Base-by-base conservation (phyloP, 768 basidiomycete species). In the Phaffia tasmanica region DNA sequence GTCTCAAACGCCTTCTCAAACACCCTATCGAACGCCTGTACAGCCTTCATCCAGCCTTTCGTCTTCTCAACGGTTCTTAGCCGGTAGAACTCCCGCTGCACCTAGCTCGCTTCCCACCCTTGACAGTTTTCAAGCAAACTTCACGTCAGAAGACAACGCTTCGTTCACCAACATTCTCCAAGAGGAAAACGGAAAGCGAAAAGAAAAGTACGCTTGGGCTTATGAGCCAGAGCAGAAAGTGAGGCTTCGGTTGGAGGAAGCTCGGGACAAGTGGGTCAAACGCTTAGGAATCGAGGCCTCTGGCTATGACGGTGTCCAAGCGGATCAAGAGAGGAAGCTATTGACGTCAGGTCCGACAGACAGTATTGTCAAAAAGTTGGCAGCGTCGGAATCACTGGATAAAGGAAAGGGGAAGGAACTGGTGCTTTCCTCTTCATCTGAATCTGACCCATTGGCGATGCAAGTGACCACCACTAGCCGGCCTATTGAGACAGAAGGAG, bases 111-210 rank as follows among this genome's bases (percentile, higher is more conserved):
- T 42, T 42, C 35, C 35, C 4, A 42, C 35, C 35, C 81, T 97
- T 21, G 91, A 97, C 75, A 79, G 79, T 19, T 99, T 97, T 75
- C 95, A 98, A 75, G 83, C 89, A 0, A 82, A 82, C 53, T 95
- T 89, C 75, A 98, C 95, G 1, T 95, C 92, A 0, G 92, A 97
- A 74, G 95, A 99, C 77, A 99, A 99, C 75, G 85, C 93, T 6
- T 95, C 92, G 68, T 98, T 99, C 75, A 89, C 91, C 11, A 81
- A 89, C 70, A 93, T 98, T 67, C 78, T 99, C 63, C 84, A 91
- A 67, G 84, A 86, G 63, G 94, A 97, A 80, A 98, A 99, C 74
- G 62, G 62, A 42, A 81, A 82, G 71, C 81, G 91, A 67, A 85
- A 84, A 74, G 87, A 89, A 74, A 84, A 79, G 75, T 90, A 85